These are phyloP conservation scores for Aureobasidium namibiae DNA, from an alignment of 2,329 filamentous ascomycete species.

Conservation along the genomic window DNA sequence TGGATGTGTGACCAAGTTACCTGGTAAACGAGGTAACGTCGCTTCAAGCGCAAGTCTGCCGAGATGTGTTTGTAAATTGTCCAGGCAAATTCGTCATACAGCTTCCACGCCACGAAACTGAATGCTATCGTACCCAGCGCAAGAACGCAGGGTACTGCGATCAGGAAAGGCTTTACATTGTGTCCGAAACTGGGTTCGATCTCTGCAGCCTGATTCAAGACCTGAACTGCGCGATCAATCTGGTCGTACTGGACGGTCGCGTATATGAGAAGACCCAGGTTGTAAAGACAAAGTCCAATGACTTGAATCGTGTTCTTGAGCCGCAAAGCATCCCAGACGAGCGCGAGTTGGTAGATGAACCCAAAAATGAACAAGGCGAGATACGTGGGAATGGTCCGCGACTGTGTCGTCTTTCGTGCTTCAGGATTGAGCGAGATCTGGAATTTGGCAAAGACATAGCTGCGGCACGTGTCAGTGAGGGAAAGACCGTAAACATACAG, in stretches of 20 bases:
- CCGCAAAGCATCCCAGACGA: constrained; percentile 88
- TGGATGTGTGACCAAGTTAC: constrained; percentile 42
- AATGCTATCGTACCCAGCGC: constrained; percentile 66
- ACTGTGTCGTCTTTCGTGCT: constrained; percentile 30
- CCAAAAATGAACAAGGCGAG: constrained; percentile 95
- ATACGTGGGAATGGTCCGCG: constrained; percentile 79
- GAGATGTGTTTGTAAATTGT: constrained; percentile 99
- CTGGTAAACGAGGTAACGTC: constrained; percentile 93
- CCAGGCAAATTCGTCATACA: constrained; percentile 98
- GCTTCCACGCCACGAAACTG: constrained; percentile 77
- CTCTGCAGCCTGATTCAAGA: constrained; percentile 33
- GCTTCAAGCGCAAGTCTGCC: constrained; percentile 93
- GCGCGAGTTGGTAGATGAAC: constrained; percentile 81
- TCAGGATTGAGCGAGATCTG: constrained; percentile 50
- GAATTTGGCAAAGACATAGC: constrained; percentile 85
- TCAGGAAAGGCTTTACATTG: constrained; percentile 64
- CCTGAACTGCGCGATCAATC: constrained; percentile 63
- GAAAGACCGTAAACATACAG: background rate
- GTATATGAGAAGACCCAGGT: constrained; percentile 85
- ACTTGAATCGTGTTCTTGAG: constrained; percentile 98
- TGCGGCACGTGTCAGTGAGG: constrained; percentile 29
- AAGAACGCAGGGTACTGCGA: constrained; percentile 80
- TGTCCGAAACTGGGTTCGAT: constrained; percentile 47
- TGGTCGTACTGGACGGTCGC: constrained; percentile 89
- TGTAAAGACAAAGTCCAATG: constrained; percentile 89